Base-by-base conservation (phyloP, 495 filamentous ascomycete species). In the Aspergillus wentii region DNA sequence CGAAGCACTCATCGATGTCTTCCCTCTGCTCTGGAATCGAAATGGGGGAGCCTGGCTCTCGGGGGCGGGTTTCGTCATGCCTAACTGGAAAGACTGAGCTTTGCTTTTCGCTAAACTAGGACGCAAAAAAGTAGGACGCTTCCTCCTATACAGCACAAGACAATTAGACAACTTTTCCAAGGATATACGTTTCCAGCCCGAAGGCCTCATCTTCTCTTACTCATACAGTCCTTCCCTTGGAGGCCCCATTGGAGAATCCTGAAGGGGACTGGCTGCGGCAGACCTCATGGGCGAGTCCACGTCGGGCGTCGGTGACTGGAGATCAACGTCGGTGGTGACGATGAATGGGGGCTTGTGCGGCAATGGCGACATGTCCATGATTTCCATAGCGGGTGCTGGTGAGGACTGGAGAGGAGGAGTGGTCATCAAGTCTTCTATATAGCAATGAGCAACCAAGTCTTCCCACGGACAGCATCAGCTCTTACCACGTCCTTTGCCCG, bases 321-420 rank as follows among this genome's bases (percentile, higher is more conserved):
- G 57, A 40, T 83, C 78, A 17, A 86, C 60, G 42, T 83, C 71
- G 4, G 69, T 65, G 9, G 62, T 55, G 31, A 68, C 52, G 23
- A 64, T 57, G 51, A 81, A 88, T 8, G 86, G 72, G 16, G 76
- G 72, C 66, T 96, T 98, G 60, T 95, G 91, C 9, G 90, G 92
- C 26, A 97, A 63, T 9, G 92, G 92, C 15, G 90, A 95, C 64
- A 95, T 82, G 49, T 97, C 94, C 89, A 97, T 96, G 23, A 72
- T 68, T 45, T 96, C 89, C 43, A 77, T 69, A n/a, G 64, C 68
- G n/a, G 74, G 67, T 10, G 72, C 74, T 8, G 91, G 90, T 5
- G 92, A 96, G 2, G 80, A 76, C 27, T 82, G 83, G 13, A 90
- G 69, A 8, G 87, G 86, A 32, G 92, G 90, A 5, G 91, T 96